Percentiles rank a stretch among this genome's conserved stretches.
These are phyloP conservation scores for Apophysomyces sp. DNA, from an alignment of 371 early-diverging fungal species.

Conservation along the genomic window DNA sequence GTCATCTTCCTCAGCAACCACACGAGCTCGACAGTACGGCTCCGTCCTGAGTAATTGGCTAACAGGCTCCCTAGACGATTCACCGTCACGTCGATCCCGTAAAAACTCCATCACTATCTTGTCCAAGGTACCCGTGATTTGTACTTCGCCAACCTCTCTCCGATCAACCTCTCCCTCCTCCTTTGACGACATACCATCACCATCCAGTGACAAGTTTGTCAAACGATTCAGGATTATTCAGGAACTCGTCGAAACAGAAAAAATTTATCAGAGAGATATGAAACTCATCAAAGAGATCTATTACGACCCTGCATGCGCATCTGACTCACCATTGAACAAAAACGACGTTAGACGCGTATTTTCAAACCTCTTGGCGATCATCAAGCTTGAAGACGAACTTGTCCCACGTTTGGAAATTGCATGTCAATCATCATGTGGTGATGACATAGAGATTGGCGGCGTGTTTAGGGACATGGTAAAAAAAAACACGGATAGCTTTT, in stretches of 20 bases:
- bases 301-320: conserved; percentile 29
- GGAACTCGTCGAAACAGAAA: conserved; percentile 76
- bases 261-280: conserved; percentile 70
- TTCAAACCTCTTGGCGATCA: conserved; percentile 57
- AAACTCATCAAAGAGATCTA: conserved; percentile 59
- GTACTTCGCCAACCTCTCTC: background rate
- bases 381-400: conserved; percentile 52
- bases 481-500: background rate
- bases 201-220: background rate
- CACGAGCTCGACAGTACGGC: conserved; percentile 20
- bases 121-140: conserved; percentile 12
- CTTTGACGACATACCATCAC: background rate
- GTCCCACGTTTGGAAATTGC: conserved; percentile 45
- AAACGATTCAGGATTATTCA: conserved; percentile 22
- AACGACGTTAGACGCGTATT: conserved; percentile 64
- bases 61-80: conserved; percentile 1
- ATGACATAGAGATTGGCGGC: conserved; percentile 39
- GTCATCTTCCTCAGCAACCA: conserved; percentile 14
- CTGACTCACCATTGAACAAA: conserved; percentile 31
- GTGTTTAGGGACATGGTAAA: conserved; percentile 57
- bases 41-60: conserved; percentile 18
- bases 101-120: conserved; percentile 22
- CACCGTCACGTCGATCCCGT: conserved; percentile 6
- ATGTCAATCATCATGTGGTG: conserved; percentile 22
- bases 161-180: background rate